These are phyloP conservation scores for Floccularia luteovirens DNA, from an alignment of 768 basidiomycete genomes.

Conservation along the genomic window DNA sequence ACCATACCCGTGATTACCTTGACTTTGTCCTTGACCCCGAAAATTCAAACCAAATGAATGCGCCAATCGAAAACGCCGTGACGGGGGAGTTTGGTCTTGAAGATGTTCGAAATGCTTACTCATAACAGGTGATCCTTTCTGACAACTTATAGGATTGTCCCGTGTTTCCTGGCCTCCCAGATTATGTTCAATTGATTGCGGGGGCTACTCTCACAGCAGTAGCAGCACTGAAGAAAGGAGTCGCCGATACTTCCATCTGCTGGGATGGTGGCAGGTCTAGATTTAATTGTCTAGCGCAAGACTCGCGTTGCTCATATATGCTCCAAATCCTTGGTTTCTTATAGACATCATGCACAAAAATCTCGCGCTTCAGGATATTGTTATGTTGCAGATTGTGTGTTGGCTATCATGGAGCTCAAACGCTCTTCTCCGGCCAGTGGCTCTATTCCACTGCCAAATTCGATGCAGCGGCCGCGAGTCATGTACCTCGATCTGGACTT, in stretches of 20 bases:
- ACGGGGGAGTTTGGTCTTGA: constrained; percentile 42
- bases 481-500: constrained; percentile 93
- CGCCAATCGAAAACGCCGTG: constrained; percentile 2
- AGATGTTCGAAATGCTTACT: constrained; percentile 17
- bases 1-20: constrained; percentile 70
- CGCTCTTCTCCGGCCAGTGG: constrained; percentile 14
- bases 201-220: constrained; percentile 77
- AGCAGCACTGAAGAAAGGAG: constrained; percentile 39
- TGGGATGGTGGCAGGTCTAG: constrained; percentile 87
- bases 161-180: constrained; percentile 55
- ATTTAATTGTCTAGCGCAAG: background rate
- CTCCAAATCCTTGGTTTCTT: background rate
- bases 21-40: constrained; percentile 41
- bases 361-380: constrained; percentile 83
- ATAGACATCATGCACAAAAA: constrained; percentile 79
- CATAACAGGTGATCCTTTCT: background rate
- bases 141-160: constrained; percentile 65
- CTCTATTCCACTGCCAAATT: constrained; percentile 1
- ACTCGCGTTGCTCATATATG: background rate
- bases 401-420: constrained; percentile 71
- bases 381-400: constrained; percentile 86
- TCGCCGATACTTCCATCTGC: constrained; percentile 60
- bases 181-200: constrained; percentile 66
- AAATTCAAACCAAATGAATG: constrained; percentile 12
- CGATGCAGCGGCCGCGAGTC: constrained; percentile 42